phyloP scores from a whole-genome alignment of 2,329 filamentous ascomycete genomes.

The Colletotrichum cordylinicola region DNA sequence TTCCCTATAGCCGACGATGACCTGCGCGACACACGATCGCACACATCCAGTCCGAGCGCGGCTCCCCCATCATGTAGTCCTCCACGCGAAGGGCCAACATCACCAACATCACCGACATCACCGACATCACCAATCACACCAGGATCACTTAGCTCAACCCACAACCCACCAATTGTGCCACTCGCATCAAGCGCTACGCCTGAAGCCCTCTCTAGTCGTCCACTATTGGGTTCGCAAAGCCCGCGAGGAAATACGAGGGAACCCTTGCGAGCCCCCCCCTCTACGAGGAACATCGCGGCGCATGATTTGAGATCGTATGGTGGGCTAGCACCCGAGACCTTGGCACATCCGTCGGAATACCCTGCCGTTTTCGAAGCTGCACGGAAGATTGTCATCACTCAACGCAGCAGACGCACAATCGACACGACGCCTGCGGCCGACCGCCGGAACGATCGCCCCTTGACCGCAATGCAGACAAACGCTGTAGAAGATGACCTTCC shows the following conservation, averaged over 20 bases:
- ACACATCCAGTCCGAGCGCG: neutral
- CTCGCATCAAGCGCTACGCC: neutral
- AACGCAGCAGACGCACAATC: neutral
- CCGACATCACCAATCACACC: neutral
- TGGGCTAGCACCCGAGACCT: neutral
- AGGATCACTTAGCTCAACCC: neutral
- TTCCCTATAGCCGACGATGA: neutral
- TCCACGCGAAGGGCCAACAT: neutral
- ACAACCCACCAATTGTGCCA: neutral
- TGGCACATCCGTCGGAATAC: neutral
- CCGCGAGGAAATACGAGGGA: neutral
- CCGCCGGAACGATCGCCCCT: neutral
- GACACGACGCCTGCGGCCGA: neutral
- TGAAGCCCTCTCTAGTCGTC: neutral
- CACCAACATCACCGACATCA: neutral
- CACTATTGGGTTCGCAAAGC: neutral
- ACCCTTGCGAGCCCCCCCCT: neutral
- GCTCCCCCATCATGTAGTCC: neutral
- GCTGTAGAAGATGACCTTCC: neutral
- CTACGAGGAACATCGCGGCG: neutral
- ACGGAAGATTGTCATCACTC: neutral
- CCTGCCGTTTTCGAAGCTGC: neutral
- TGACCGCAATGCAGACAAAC: neutral
- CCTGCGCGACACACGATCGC: neutral
- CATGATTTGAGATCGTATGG: neutral